A percentile compares a stretch with the other conserved stretches of the same genome.
Evolutionary conservation across 495 filamentous ascomycete species (phyloP).

Genomic region (Pseudevernia furfuracea): DNA sequence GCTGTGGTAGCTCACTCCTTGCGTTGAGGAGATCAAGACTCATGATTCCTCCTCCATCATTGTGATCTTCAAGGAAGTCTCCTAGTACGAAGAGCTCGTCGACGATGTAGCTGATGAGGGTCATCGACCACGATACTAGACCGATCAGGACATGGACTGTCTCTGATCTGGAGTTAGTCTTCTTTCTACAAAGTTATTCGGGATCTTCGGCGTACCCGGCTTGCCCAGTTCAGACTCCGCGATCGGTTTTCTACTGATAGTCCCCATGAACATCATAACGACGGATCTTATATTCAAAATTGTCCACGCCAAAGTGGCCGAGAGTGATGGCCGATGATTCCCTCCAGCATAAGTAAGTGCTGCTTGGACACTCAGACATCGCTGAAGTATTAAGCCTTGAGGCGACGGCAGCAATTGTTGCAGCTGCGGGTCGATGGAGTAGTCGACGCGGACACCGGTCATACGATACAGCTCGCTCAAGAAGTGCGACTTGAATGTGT

Average conservation of each 20-base stretch:
- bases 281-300: slow-evolving; percentile 65
- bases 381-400: slow-evolving; percentile 46
- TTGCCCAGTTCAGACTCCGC: slow-evolving; percentile 53
- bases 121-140: slow-evolving; percentile 56
- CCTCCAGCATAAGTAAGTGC: slow-evolving; percentile 59
- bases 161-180: slow-evolving; percentile 31
- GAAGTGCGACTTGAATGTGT: slow-evolving; percentile 44
- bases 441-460: slow-evolving; percentile 62
- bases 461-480: slow-evolving; percentile 58
- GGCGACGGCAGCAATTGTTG: slow-evolving; percentile 60
- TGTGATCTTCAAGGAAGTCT: slow-evolving; percentile 41
- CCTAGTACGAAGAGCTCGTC: slow-evolving; percentile 59
- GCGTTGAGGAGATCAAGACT: slow-evolving; percentile 40
- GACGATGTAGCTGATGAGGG: slow-evolving; percentile 60
- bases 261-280: slow-evolving; percentile 57
- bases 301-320: slow-evolving; percentile 65
- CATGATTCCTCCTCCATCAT: slow-evolving; percentile 25
- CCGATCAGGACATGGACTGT: slow-evolving; percentile 49
- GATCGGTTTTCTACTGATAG: slow-evolving; percentile 40
- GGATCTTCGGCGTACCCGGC: slow-evolving; percentile 41
- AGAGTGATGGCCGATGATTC: slow-evolving; percentile 48
- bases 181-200: not conserved
- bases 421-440: slow-evolving; percentile 56
- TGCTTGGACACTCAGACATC: slow-evolving; percentile 62
- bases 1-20: slow-evolving; percentile 35